Percentiles rank a stretch among this genome's conserved stretches.
Evolutionary conservation across 2,329 filamentous ascomycete species (phyloP).

Genomic region (Xylaria sp.): DNA sequence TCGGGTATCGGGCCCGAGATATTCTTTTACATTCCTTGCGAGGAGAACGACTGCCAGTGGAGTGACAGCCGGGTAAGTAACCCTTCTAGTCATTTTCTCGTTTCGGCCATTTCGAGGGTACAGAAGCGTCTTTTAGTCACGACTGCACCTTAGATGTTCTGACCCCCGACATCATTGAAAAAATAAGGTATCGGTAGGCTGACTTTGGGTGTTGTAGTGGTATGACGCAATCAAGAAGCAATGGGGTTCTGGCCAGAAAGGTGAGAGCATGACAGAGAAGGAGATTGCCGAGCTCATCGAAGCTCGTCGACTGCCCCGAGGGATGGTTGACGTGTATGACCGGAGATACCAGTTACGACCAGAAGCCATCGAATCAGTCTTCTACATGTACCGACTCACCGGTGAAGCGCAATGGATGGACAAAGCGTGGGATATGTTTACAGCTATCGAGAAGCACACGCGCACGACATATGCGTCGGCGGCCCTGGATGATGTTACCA

Average conservation of each 20-base stretch:
- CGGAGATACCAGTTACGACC: slow-evolving; percentile 74
- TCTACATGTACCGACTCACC: slow-evolving; percentile 80
- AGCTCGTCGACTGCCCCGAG: slow-evolving; percentile 61
- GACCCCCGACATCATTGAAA: background rate
- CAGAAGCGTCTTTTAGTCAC: background rate
- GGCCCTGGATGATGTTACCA: slow-evolving; percentile 72
- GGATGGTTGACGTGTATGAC: slow-evolving; percentile 66
- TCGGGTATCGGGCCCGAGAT: slow-evolving; percentile 72
- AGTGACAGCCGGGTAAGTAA: slow-evolving; percentile 42
- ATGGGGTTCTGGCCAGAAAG: slow-evolving; percentile 43
- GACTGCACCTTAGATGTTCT: background rate
- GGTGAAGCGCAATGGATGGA: slow-evolving; percentile 73
- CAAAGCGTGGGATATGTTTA: slow-evolving; percentile 80
- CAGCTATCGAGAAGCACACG: slow-evolving; percentile 70
- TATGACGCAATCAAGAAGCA: slow-evolving; percentile 43
- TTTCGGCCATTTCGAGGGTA: background rate
- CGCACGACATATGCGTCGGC: slow-evolving; percentile 71
- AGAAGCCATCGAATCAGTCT: slow-evolving; percentile 84
- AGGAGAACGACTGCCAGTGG: slow-evolving; percentile 49
- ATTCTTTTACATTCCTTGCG: slow-evolving; percentile 60
- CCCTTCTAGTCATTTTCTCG: background rate
- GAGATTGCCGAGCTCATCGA: slow-evolving; percentile 53
- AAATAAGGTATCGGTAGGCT: slow-evolving; percentile 1
- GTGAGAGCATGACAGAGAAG: slow-evolving; percentile 40
- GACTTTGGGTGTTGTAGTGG: slow-evolving; percentile 37